Base-by-base conservation (phyloP, 164 flowering plant genomes). In the Taxillus chinensis region DNA sequence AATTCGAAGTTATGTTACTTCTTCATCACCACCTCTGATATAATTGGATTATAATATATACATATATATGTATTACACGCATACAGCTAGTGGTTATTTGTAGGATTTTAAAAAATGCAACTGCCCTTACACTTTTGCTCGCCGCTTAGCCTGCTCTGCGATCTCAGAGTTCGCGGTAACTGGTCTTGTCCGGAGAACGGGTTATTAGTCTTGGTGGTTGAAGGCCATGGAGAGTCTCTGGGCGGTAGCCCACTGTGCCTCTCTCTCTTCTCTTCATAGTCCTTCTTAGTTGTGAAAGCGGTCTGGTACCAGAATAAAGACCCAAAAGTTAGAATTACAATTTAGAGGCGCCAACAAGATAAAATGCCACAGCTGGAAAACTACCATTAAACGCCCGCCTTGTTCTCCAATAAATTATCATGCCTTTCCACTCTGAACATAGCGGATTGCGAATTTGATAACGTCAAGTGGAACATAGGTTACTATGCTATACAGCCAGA, bases 101-200 rank as follows among this genome's bases (percentile, higher is more conserved):
- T 27, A 27, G 27, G 27, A 27, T 27, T 27, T 0, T 27, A 27
- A 27, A 0, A 27, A 27, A 27, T 27, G 27, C 27, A 27, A 27
- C 27, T 27, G 0, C 57, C 84, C 80, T 80, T 60, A 82, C 82
- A 80, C 80, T 63, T 80, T 82, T 58, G 82, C 84, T 5, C 80
- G 71, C 4, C 82, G 62, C 68, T 74, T 80, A 64, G 84, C 84
- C 62, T 80, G 80, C 73, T 80, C 84, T 0, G 84, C 84, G 39
- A 80, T 80, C 74, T 78, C 84, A 3, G 82, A 80, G 82, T 64
- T 80, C 84, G 63, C 84, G 66, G 70, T 80, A 80, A 52, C 82
- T 72, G 56, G 37, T 78, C 77, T 76, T 80, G 10, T 78, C 84
- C 84, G 5, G 45, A 9, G 69, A 78, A 78, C 17, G 78, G 39